These are phyloP conservation scores for Leccinum aurantiacum DNA, from an alignment of 768 basidiomycete genomes.

Conservation along the genomic window DNA sequence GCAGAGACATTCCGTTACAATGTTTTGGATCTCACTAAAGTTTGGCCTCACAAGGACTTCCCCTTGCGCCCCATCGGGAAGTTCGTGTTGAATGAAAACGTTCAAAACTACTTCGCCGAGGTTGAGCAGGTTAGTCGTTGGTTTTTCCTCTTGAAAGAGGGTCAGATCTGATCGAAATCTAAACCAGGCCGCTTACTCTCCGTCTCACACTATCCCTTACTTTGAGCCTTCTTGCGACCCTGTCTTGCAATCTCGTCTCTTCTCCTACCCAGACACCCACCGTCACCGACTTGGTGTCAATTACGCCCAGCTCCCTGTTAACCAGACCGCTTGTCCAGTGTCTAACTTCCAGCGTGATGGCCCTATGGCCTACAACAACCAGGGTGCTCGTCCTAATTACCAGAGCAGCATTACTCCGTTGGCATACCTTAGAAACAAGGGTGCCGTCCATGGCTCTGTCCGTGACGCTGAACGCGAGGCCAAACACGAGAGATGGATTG, in stretches of 20 bases:
- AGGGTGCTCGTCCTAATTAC: conserved; percentile 87
- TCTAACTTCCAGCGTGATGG: conserved; percentile 96
- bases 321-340: conserved; percentile 69
- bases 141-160: conserved; percentile 27
- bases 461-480: conserved; percentile 40
- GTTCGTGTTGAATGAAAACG: conserved; percentile 76
- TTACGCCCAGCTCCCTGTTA: conserved; percentile 87
- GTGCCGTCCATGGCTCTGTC: conserved; percentile 41
- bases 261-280: conserved; percentile 92
- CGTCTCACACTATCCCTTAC: conserved; percentile 84
- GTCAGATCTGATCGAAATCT: conserved; percentile 7
- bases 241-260: conserved; percentile 90
- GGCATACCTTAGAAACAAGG: conserved; percentile 52
- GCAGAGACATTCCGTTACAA: conserved; percentile 91
- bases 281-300: conserved; percentile 80
- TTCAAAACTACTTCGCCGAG: conserved; percentile 90
- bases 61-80: conserved; percentile 90
- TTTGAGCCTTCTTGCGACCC: conserved; percentile 91
- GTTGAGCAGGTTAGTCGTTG: conserved; percentile 74
- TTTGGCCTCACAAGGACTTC: conserved; percentile 86
- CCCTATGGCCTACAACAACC: conserved; percentile 62
- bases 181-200: conserved; percentile 73
- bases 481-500: conserved; percentile 75
- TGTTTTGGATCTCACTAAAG: conserved; percentile 86
- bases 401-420: conserved; percentile 75